These are phyloP conservation scores for Nicotiana benthamiana DNA, from an alignment of 257 asterid species.

Conservation along the genomic window DNA sequence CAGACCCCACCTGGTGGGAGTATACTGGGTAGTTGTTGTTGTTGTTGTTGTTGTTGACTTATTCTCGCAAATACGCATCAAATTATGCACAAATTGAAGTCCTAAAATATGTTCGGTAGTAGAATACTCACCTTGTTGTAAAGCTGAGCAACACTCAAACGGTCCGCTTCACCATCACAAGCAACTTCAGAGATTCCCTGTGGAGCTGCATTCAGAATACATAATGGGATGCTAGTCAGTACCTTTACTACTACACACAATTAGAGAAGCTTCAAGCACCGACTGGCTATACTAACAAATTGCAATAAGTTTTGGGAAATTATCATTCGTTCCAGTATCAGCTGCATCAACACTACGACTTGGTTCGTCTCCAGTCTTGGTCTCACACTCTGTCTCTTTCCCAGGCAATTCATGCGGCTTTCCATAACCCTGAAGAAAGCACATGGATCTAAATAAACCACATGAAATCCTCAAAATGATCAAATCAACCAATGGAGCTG, in stretches of 20 bases:
- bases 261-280: neutral
- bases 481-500: neutral
- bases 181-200: slow-evolving; percentile 52
- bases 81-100: neutral
- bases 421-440: slow-evolving; percentile 48
- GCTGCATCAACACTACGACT: slow-evolving; percentile 26
- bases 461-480: neutral
- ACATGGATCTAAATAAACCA: neutral
- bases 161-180: slow-evolving; percentile 48
- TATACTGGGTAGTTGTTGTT: too few species aligned
- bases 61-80: neutral
- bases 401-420: slow-evolving; percentile 30
- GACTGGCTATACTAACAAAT: slow-evolving; percentile 47
- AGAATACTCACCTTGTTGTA: slow-evolving; percentile 57
- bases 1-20: too few species aligned
- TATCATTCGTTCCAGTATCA: slow-evolving; percentile 27
- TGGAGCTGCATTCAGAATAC: slow-evolving; percentile 41
- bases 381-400: slow-evolving; percentile 34
- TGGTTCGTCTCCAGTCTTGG: slow-evolving; percentile 34
- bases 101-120: neutral
- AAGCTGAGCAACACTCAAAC: slow-evolving; percentile 55
- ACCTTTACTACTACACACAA: neutral
- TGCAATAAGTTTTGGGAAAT: slow-evolving; percentile 49
- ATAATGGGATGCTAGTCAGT: neutral
- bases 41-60: too few species aligned